Evolutionary conservation across 768 basidiomycete species (phyloP).

Genomic region (Gelatoporia subvermispora): DNA sequence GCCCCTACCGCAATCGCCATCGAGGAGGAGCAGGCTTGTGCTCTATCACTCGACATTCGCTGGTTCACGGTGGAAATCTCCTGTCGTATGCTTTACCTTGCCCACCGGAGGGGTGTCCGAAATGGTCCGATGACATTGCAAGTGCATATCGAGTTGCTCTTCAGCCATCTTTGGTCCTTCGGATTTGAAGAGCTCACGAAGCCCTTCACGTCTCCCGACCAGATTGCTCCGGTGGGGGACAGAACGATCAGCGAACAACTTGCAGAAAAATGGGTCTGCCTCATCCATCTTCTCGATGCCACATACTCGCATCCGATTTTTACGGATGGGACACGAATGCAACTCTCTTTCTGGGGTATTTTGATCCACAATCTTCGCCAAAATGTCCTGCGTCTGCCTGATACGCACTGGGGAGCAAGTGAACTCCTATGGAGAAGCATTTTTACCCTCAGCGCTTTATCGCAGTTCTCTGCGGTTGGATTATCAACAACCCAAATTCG

Average conservation of each 20-base stretch:
- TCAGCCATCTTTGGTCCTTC: slow-evolving; percentile 47
- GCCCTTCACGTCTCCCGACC: slow-evolving; percentile 13
- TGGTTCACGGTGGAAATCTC: slow-evolving; percentile 67
- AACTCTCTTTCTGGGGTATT: slow-evolving; percentile 43
- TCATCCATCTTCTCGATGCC: slow-evolving; percentile 48
- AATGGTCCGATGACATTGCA: slow-evolving; percentile 17
- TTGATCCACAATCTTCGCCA: slow-evolving; percentile 19
- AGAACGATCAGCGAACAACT: slow-evolving; percentile 23
- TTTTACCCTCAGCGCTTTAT: slow-evolving; percentile 66
- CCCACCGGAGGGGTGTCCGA: slow-evolving; percentile 14
- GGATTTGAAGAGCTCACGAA: slow-evolving; percentile 43
- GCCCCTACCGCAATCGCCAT: slow-evolving; percentile 23
- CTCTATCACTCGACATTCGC: slow-evolving; percentile 38
- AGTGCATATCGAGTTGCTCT: slow-evolving; percentile 32
- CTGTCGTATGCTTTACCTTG: slow-evolving; percentile 31
- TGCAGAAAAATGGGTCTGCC: slow-evolving; percentile 70
- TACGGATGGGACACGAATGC: slow-evolving; percentile 3
- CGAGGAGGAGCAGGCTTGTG: slow-evolving; percentile 28
- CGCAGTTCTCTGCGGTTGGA: slow-evolving; percentile 69
- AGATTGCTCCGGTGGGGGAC: neutral
- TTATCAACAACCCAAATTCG: slow-evolving; percentile 32
- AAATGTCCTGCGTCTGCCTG: slow-evolving; percentile 17
- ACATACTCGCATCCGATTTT: slow-evolving; percentile 8
- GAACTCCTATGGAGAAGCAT: slow-evolving; percentile 72
- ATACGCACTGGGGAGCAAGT: slow-evolving; percentile 39